phyloP scores from a whole-genome alignment of 441 rosid genomes.

The Populus hybrid region DNA sequence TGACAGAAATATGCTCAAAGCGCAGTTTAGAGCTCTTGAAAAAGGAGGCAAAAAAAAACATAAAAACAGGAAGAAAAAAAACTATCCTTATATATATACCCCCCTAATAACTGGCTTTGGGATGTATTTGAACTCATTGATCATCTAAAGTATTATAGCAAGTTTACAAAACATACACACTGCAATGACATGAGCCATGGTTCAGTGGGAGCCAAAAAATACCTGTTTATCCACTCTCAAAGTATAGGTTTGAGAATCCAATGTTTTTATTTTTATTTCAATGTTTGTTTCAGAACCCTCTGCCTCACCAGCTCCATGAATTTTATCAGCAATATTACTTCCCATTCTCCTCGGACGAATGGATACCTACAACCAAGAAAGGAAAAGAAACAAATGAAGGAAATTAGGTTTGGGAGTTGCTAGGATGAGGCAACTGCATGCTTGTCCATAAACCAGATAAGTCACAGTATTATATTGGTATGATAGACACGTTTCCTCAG shows the following conservation, averaged over 20 bases:
- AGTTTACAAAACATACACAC: neutral
- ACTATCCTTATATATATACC: neutral
- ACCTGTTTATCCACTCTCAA: conserved; percentile 92
- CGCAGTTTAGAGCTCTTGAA: conserved; percentile 1
- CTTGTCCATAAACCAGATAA: neutral
- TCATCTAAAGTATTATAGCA: neutral
- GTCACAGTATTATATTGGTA: neutral
- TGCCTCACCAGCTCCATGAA: conserved; percentile 34
- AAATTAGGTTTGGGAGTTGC: neutral
- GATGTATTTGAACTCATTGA: neutral
- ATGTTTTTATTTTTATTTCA: conserved; percentile 86
- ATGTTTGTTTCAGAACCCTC: conserved; percentile 62
- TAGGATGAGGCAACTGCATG: neutral
- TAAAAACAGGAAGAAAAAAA: neutral
- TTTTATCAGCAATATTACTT: conserved; percentile 42
- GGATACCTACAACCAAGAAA: conserved; percentile 20
- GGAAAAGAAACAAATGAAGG: neutral
- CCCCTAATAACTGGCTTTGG: neutral
- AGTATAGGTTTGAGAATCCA: conserved; percentile 91
- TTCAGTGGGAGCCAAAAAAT: conserved; percentile 14
- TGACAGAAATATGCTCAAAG: neutral
- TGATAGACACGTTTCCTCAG: neutral
- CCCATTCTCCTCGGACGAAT: conserved; percentile 48
- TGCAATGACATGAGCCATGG: neutral
- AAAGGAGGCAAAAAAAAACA: neutral